Base-by-base conservation (phyloP, 164 flowering plant species). In the Buxus sempervirens region DNA sequence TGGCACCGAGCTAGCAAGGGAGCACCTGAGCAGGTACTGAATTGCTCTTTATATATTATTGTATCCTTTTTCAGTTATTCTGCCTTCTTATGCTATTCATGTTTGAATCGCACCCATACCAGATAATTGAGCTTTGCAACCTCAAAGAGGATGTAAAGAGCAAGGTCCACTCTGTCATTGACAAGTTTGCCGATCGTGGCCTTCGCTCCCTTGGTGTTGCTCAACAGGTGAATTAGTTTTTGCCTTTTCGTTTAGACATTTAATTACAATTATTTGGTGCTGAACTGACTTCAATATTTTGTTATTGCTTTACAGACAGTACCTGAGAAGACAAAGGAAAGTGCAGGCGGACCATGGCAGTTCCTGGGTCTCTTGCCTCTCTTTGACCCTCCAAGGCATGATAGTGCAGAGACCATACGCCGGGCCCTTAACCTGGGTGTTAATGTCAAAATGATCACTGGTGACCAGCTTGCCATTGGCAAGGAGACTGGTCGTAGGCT, bases 401-500 rank as follows among this genome's bases (percentile, higher is more conserved):
- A 90, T 24, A 90, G 95, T 73, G 95, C 98, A 48, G 98, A 92
- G 81, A 92, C 96, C n/a, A 90, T 92, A 32, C 85, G 86, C n/a
- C 76, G 88, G 5, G 96, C 98, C 45, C 88, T 92, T 56, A 82
- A 85, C 59, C 96, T 92, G 7, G 98, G 98, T 25, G 91, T 92
- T 65, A 90, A 81, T 66, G 98, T 92, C 28, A 92, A 92, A 84
- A 92, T 92, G 98, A 92, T 92, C 74, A 92, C 96, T 1, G 96
- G 98, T 64, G 98, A 92, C 45, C 96, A 92, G 65, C 91, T 89
- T 21, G 98, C 98, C 64, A 92, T 92, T 61, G 96, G 93, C 54
- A 92, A 87, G 71, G 98, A 92, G 70, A 92, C 98, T 5, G 96
- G 95, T 20, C 92, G 96, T 22, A 84, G 98, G 69, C 90, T 90